Evolutionary conservation across 2,329 filamentous ascomycete genomes (phyloP).

Genomic region (Penicillium fuscoglaucum): DNA sequence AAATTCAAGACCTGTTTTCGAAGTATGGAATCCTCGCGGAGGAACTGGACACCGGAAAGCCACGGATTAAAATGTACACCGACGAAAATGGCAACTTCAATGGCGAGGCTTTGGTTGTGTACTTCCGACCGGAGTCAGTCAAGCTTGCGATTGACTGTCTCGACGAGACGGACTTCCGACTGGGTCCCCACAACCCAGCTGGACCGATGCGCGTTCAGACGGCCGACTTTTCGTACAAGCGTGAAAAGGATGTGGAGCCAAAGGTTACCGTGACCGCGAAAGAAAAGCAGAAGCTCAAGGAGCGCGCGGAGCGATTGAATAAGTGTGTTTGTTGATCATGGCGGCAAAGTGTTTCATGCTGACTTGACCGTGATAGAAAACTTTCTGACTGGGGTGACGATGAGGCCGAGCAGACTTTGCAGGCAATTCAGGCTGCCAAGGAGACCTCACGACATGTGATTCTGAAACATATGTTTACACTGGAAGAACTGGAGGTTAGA

Average conservation of each 20-base stretch:
- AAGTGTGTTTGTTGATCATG: constrained; percentile 43
- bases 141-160: constrained; percentile 60
- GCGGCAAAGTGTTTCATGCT: constrained; percentile 13
- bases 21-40: constrained; percentile 92
- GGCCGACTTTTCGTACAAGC: constrained; percentile 91
- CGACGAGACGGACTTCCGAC: constrained; percentile 67
- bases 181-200: constrained; percentile 52
- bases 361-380: constrained; percentile 57
- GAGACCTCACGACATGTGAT: constrained; percentile 61
- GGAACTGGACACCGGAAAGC: constrained; percentile 82
- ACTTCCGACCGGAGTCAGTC: constrained; percentile 94
- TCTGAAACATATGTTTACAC: constrained; percentile 89
- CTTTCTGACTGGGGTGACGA: constrained; percentile 96
- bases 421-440: neutral
- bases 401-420: constrained; percentile 43
- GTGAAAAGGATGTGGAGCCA: constrained; percentile 57
- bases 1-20: constrained; percentile 81
- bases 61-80: constrained; percentile 89
- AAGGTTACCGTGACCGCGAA: constrained; percentile 51
- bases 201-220: constrained; percentile 77
- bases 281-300: constrained; percentile 87
- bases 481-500: constrained; percentile 70
- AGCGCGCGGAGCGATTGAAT: constrained; percentile 85
- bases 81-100: constrained; percentile 83
- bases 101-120: constrained; percentile 88